Evolutionary conservation across 768 basidiomycete species (phyloP).

Genomic region (Rhodotorula kratochvilovae): DNA sequence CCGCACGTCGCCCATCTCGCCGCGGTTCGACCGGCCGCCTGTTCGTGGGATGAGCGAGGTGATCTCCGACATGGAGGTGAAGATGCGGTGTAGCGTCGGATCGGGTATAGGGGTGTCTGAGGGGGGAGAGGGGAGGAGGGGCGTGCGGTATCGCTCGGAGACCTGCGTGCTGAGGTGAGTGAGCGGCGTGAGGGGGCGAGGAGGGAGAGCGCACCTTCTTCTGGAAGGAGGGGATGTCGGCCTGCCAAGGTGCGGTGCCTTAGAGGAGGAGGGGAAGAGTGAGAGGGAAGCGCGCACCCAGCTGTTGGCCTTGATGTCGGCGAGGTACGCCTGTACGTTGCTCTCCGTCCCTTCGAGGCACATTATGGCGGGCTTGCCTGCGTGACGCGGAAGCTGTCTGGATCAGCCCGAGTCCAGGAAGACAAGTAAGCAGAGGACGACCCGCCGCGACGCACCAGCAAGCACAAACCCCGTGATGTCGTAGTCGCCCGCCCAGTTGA

Average conservation of each 20-base stretch:
- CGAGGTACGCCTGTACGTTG: constrained; percentile 47
- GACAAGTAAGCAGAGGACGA: background rate
- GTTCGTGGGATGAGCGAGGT: constrained; percentile 46
- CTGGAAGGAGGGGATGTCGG: constrained; percentile 50
- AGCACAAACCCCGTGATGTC: constrained; percentile 49
- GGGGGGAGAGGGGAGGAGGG: constrained; percentile 5
- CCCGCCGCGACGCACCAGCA: constrained; percentile 35
- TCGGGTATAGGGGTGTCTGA: background rate
- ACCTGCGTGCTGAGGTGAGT: constrained; percentile 40
- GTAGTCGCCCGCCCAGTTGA: constrained; percentile 46
- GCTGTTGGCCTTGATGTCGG: constrained; percentile 46
- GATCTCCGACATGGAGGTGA: constrained; percentile 48
- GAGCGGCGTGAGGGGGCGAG: too few relatives aligned
- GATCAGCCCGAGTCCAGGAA: background rate
- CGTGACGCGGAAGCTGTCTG: background rate
- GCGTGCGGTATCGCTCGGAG: constrained; percentile 47
- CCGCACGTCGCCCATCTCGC: constrained; percentile 49
- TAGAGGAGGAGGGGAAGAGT: background rate
- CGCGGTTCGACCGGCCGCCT: constrained; percentile 47
- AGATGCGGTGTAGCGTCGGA: constrained; percentile 35
- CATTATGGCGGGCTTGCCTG: constrained; percentile 50
- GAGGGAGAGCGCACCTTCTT: constrained; percentile 48
- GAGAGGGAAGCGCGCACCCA: constrained; percentile 6
- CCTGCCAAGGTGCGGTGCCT: constrained; percentile 45
- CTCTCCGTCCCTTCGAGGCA: constrained; percentile 48